Conservation (phyloP, 352 stramenopile species). For the Phytophthora citricola region DNA sequence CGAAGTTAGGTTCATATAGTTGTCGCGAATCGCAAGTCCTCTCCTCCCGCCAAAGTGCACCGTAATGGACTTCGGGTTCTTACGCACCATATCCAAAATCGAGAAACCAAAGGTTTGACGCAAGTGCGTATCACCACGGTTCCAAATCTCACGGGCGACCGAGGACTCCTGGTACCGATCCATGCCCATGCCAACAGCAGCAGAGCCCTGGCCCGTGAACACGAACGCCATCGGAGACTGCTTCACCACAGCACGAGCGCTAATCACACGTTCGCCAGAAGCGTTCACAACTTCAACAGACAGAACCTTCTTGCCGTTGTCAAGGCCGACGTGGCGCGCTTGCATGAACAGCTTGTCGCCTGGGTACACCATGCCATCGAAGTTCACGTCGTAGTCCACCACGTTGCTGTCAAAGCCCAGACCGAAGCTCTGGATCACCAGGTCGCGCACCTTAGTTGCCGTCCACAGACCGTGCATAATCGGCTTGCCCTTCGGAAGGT, state of each 20-base stretch:
- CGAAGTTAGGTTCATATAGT: conserved; percentile 79
- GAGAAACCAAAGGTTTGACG: conserved; percentile 71
- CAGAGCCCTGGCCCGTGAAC: conserved; percentile 89
- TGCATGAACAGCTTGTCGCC: conserved; percentile 85
- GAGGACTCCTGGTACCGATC: conserved; percentile 81
- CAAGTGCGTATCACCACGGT: conserved; percentile 70
- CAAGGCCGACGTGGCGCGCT: conserved; percentile 70
- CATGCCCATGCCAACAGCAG: conserved; percentile 89
- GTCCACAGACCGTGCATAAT: conserved; percentile 93
- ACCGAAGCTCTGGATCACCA: conserved; percentile 65
- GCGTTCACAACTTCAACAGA: conserved; percentile 81
- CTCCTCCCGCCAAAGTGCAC: conserved; percentile 82
- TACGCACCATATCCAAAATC: conserved; percentile 86
- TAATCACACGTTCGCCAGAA: conserved; percentile 77
- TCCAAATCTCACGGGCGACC: conserved; percentile 80
- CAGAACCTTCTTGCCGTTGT: conserved; percentile 70
- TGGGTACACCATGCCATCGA: conserved; percentile 91
- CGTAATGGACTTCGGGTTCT: conserved; percentile 82
- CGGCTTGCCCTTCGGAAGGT: conserved; percentile 72
- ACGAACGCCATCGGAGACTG: conserved; percentile 79
- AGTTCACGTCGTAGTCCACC: conserved; percentile 75
- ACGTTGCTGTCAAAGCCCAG: conserved; percentile 70
- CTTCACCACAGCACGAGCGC: conserved; percentile 70
- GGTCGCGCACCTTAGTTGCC: conserved; percentile 80
- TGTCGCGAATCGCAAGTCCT: conserved; percentile 76